These are phyloP conservation scores for Coemansia sp. DNA, from an alignment of 192 early-diverging fungal genomes.

Conservation along the genomic window DNA sequence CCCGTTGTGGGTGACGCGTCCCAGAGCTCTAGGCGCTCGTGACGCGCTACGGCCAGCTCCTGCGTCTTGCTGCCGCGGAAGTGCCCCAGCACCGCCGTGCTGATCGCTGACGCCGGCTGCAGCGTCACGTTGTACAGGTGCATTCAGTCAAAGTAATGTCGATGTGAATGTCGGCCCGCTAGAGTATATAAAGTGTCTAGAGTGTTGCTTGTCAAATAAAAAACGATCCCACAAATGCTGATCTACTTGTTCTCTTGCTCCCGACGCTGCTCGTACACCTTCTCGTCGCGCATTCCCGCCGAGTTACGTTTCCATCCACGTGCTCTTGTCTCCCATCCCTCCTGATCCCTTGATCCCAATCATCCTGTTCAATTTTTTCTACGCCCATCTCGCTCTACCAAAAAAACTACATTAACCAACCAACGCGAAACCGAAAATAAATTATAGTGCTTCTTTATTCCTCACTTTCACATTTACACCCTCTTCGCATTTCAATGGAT, in stretches of 20 bases:
- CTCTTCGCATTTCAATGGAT: slow-evolving; percentile 16
- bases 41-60: slow-evolving; percentile 75
- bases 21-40: slow-evolving; percentile 78
- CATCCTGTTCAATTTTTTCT: too few species aligned
- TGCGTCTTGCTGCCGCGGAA: slow-evolving; percentile 90
- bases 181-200: too few species aligned
- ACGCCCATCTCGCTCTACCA: too few species aligned
- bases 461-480: not conserved
- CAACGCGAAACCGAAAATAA: too few species aligned
- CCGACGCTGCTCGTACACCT: not conserved
- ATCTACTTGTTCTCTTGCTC: too few species aligned
- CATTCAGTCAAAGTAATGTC: slow-evolving; percentile 7
- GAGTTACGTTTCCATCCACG: not conserved
- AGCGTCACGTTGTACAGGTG: slow-evolving; percentile 88
- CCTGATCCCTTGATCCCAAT: too few species aligned
- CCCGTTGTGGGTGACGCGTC: too few species aligned
- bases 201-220: not conserved
- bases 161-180: too few species aligned
- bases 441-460: slow-evolving; percentile 6
- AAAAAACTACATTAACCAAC: too few species aligned
- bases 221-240: too few species aligned
- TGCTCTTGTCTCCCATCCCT: too few species aligned
- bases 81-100: slow-evolving; percentile 78
- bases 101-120: slow-evolving; percentile 76
- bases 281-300: too few species aligned